Conservation (phyloP, 345 rosid species). For the Passiflora organensis region DNA sequence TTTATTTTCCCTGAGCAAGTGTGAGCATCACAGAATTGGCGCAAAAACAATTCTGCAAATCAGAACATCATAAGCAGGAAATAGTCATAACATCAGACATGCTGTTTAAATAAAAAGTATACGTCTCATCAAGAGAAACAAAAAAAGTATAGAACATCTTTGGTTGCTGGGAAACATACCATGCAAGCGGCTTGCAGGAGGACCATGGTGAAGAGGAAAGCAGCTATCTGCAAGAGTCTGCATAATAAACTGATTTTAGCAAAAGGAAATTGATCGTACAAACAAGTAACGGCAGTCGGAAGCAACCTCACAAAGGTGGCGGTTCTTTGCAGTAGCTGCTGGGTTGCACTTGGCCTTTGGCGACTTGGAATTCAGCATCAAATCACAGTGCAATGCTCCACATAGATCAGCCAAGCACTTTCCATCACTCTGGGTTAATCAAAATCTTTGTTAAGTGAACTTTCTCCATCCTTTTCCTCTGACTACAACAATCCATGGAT, state of each 20-base stretch:
- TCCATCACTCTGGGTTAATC: conserved; percentile 50
- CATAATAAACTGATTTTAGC: conserved; percentile 9
- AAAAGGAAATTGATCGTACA: conserved; percentile 4
- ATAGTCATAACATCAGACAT: neutral
- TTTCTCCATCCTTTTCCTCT: neutral
- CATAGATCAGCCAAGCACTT: conserved; percentile 94
- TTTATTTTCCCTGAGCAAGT: conserved; percentile 57
- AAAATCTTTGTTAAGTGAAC: conserved; percentile 5
- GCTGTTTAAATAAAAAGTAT: conserved; percentile 7
- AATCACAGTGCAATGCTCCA: conserved; percentile 96
- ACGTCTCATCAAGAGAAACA: conserved; percentile 1
- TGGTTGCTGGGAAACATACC: conserved; percentile 39
- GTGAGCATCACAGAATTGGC: conserved; percentile 92
- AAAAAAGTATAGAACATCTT: conserved; percentile 8
- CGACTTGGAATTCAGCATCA: conserved; percentile 50
- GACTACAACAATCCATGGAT: neutral
- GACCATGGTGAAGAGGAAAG: conserved; percentile 72
- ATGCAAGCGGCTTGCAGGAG: conserved; percentile 76
- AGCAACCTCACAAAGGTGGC: conserved; percentile 83
- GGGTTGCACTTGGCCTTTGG: conserved; percentile 75
- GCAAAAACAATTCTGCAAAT: conserved; percentile 65
- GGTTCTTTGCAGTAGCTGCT: conserved; percentile 78
- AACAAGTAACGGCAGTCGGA: conserved; percentile 3
- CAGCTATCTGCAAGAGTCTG: conserved; percentile 89
- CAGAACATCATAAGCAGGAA: conserved; percentile 15